Conservation (phyloP, 202 grass and related monocot species). For the Zoysia matrella region DNA sequence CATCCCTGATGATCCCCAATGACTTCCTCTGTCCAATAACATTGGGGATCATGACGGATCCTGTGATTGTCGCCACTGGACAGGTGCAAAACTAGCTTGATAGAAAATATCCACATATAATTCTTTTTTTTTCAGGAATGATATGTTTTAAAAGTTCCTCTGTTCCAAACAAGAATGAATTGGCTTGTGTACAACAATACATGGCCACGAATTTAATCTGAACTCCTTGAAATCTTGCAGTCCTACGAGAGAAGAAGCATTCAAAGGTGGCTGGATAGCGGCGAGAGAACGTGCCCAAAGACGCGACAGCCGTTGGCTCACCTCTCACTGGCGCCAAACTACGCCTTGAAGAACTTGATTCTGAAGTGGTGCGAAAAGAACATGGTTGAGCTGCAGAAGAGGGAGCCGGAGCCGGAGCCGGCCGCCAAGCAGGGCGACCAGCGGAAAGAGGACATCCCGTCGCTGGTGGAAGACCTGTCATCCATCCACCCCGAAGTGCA, state of each 20-base stretch:
- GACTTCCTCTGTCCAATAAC: slow-evolving; percentile 78
- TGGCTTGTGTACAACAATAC: too few species aligned
- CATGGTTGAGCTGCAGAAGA: slow-evolving; percentile 74
- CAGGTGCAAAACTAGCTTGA: slow-evolving; percentile 41
- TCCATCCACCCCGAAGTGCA: slow-evolving; percentile 77
- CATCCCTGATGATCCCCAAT: slow-evolving; percentile 65
- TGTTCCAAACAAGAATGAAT: too few species aligned
- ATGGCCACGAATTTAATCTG: background rate
- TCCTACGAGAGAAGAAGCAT: slow-evolving; percentile 86
- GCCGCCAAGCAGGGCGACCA: slow-evolving; percentile 32
- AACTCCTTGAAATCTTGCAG: slow-evolving; percentile 11
- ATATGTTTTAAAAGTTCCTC: too few species aligned
- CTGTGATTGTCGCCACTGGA: slow-evolving; percentile 67
- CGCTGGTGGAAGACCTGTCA: slow-evolving; percentile 63
- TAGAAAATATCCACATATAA: background rate
- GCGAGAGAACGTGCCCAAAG: slow-evolving; percentile 77
- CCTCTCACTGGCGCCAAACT: slow-evolving; percentile 75
- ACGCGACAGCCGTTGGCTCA: slow-evolving; percentile 63
- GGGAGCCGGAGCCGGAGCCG: slow-evolving; percentile 52
- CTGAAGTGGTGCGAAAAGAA: slow-evolving; percentile 86
- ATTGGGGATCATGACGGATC: slow-evolving; percentile 73
- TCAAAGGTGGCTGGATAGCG: slow-evolving; percentile 79
- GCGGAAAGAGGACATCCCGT: slow-evolving; percentile 58
- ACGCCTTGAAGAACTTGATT: slow-evolving; percentile 78
- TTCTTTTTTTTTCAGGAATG: too few species aligned